Evolutionary conservation across 495 filamentous ascomycete species (phyloP), one percentile per base, ranked within the genome.

Genomic region (Penicillium herquei): DNA sequence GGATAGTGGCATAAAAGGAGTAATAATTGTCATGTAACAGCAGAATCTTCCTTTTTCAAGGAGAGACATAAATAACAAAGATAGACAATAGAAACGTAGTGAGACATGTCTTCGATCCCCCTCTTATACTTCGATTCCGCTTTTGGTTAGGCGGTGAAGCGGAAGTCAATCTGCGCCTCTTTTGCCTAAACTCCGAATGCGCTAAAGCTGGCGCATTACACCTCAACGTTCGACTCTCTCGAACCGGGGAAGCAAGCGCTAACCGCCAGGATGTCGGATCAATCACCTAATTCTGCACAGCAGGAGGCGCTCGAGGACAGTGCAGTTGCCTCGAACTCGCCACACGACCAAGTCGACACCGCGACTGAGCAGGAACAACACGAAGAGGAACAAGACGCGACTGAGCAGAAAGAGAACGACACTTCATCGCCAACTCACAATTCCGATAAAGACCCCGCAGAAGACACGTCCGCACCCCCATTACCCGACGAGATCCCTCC

Each of bases 401-500:
- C 61, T 3, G 52, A 60, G 14, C 51, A 58, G 1, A 13, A 37
- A 5, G 52, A 60, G 14, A 52, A 58, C 1, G 34, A 37, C 34
- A 9, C 8, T 37, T 37, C 34, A 37, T 13, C 34, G 21, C 34
- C 34, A 37, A 37, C 34, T 10, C 34, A 13, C 17, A 54, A n/a
- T 26, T 26, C 21, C 21, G 49, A 58, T 45, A 37, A 39, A 39
- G 58, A 60, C 39, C 50, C 57, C 49, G 62, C 46, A 59, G 55
- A 68, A 61, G 40, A 58, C 52, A 52, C 59, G 52, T 59, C 65
- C 16, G 70, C 69, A 51, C 81, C 80, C 26, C 80, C 81, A 56
- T 66, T 84, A 61, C 81, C 81, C 51, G 72, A 78, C 47, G 78
- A 79, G 40, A 45, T 65, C 51, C 72, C 72, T 32, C 78, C 81